Evolutionary conservation across 2,329 filamentous ascomycete species (phyloP), one percentile per base, ranked within the genome.

Genomic region (Rachicladosporium sp.): DNA sequence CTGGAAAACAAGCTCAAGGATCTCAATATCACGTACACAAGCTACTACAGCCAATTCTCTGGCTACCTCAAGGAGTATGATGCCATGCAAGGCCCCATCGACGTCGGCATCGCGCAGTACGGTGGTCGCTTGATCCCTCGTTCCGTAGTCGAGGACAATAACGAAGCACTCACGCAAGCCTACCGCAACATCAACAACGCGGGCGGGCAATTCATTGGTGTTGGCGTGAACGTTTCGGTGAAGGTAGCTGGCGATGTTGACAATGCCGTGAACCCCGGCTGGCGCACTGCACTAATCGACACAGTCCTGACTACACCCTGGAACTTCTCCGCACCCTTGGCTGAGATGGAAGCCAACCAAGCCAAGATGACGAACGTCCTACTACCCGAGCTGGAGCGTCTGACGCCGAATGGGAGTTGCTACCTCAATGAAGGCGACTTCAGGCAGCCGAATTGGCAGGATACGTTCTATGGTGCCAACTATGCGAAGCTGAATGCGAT

Each of bases 381-480:
- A 10, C 52, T 64, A 6, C 62, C 64, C 4, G 50, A 55, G 35
- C 45, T 69, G 3, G 58, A 62, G 38, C 56, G 52, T 7, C 43
- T 64, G 8, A 62, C 63, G 2, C 63, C 64, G 0, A 52, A 56
- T 31, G 56, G 55, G 5, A 60, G 62, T 2, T 52, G 52, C 3
- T 69, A 69, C 23, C 31, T 36, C 33, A 40, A 40, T 9, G 38
- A 41, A 32, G 61, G 50, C 7, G 55, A 65, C 40, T 62, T 60
- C 48, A 55, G 55, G 30, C 60, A 68, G 48, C 57, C 56, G 1
- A 50, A 64, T 43, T 66, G 57, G 49, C 52, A 65, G 49, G 36
- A 57, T 23, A 55, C 56, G 1, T 68, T 66, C 46, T 68, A 62
- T 44, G 64, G 66, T 4, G 42, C 38, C 3, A 67, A 65, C 43